Conservation (phyloP, 2,329 filamentous ascomycete species). For the Whalleya microplaca region DNA sequence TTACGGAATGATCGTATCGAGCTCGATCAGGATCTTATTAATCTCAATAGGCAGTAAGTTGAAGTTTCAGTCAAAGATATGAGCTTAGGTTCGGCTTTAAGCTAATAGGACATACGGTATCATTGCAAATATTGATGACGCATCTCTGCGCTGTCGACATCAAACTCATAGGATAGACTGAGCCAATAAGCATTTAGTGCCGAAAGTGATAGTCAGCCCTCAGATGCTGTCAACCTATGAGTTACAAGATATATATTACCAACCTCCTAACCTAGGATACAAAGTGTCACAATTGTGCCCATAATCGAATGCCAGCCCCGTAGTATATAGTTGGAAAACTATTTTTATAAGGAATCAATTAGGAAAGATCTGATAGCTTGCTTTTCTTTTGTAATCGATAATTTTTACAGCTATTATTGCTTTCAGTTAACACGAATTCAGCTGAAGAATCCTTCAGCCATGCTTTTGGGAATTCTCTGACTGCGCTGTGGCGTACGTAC, state of each 20-base stretch:
- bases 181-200: no score
- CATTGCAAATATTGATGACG: neutral
- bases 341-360: neutral
- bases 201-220: neutral
- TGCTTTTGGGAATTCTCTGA: neutral
- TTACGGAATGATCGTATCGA: slow-evolving; percentile 42
- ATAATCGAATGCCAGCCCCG: neutral
- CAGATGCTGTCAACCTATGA: neutral
- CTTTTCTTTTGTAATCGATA: neutral
- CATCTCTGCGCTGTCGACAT: neutral
- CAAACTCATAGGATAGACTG: neutral
- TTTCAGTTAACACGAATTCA: neutral
- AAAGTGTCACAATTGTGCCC: neutral
- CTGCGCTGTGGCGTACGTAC: neutral
- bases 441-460: neutral
- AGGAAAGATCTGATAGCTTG: neutral
- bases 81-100: slow-evolving; percentile 33
- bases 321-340: neutral
- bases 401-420: neutral
- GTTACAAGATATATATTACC: no score
- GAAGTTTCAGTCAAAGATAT: slow-evolving; percentile 44
- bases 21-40: slow-evolving; percentile 43
- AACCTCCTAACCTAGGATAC: no score
- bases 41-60: slow-evolving; percentile 37
- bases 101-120: neutral